phyloP scores from a whole-genome alignment of 495 filamentous ascomycete species.

The Penicillium parvum region DNA sequence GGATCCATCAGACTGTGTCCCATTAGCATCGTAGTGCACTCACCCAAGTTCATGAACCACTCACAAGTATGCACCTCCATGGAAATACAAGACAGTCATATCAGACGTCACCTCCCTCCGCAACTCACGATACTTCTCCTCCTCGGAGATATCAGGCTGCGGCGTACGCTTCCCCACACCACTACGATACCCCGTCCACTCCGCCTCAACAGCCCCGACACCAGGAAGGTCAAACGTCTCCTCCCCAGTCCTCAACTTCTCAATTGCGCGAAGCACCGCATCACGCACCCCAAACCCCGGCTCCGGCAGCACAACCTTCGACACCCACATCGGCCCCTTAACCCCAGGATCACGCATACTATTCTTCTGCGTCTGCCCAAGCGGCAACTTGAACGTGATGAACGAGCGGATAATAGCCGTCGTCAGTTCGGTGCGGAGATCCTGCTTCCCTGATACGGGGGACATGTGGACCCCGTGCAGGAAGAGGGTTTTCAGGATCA shows the following conservation, averaged over 20 bases:
- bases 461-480: constrained; percentile 64
- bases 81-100: constrained; percentile 78
- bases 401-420: constrained; percentile 66
- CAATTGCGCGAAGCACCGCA: constrained; percentile 58
- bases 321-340: constrained; percentile 79
- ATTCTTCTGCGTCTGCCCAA: constrained; percentile 61
- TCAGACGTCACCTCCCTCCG: constrained; percentile 62
- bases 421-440: constrained; percentile 70
- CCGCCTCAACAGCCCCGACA: constrained; percentile 62
- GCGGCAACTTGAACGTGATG: constrained; percentile 40
- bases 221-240: constrained; percentile 51
- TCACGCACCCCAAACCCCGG: constrained; percentile 56
- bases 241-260: constrained; percentile 51
- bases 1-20: constrained; percentile 65
- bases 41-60: no score
- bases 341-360: constrained; percentile 60
- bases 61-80: constrained; percentile 80
- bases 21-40: no score
- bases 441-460: constrained; percentile 65
- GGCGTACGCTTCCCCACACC: constrained; percentile 51
- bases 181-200: constrained; percentile 78
- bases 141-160: constrained; percentile 59
- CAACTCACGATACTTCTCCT: constrained; percentile 66
- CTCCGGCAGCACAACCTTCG: constrained; percentile 54
- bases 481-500: constrained; percentile 63